Percentiles rank a stretch among this genome's conserved stretches.
These are phyloP conservation scores for Amaranthus palmeri DNA, from an alignment of 148 eudicot genomes.

Conservation along the genomic window DNA sequence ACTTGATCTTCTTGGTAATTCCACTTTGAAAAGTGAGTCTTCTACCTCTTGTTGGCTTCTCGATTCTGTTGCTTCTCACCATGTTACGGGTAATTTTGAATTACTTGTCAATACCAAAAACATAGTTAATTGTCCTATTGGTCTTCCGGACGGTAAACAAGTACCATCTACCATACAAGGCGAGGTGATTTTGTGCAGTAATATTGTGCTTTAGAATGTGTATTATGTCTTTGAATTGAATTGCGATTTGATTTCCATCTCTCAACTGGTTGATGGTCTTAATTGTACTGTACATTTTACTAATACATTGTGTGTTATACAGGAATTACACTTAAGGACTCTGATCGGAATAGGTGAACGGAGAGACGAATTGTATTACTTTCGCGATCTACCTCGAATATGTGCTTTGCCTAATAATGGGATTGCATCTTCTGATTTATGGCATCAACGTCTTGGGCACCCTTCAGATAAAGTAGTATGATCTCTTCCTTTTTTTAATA, in stretches of 20 bases:
- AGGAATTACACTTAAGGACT: not conserved
- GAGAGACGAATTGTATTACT: too few relatives aligned
- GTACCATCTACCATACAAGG: not conserved
- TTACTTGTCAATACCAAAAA: not conserved
- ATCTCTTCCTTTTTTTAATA: not conserved
- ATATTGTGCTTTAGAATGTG: too few relatives aligned
- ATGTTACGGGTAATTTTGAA: not conserved
- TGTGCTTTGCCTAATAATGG: not conserved
- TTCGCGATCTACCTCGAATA: not conserved
- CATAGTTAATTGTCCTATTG: not conserved
- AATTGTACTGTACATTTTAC: not conserved
- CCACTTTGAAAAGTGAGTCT: too few relatives aligned
- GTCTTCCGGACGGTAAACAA: not conserved
- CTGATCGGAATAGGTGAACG: too few relatives aligned
- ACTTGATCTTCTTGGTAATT: too few relatives aligned
- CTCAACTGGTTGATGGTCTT: not conserved
- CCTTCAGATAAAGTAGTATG: not conserved
- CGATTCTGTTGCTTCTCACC: not conserved
- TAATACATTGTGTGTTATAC: slow-evolving; percentile 1
- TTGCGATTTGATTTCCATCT: not conserved
- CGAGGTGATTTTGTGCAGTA: not conserved
- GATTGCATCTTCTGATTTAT: not conserved
- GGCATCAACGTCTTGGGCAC: slow-evolving; percentile 3
- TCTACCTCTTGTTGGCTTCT: not conserved
- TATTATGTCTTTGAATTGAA: too few relatives aligned